phyloP scores from a whole-genome alignment of 306 rosid genomes.

The Lagenaria siceraria region DNA sequence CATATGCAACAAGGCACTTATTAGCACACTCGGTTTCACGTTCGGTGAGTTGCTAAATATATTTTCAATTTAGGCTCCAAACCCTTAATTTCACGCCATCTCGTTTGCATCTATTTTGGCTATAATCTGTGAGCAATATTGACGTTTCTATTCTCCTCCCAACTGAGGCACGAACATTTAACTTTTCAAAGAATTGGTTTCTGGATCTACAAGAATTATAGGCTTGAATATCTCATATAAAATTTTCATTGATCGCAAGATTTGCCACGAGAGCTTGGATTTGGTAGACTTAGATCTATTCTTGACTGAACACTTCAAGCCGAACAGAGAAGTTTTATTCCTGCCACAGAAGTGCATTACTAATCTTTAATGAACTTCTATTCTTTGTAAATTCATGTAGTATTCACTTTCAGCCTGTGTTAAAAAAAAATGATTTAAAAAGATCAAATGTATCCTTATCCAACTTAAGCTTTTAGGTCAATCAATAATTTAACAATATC shows the following conservation, averaged over 20 bases:
- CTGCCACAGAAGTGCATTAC: background rate
- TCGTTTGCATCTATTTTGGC: background rate
- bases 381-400: background rate
- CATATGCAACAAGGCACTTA: conserved; percentile 28
- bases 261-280: background rate
- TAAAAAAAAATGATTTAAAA: background rate
- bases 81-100: background rate
- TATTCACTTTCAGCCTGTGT: background rate
- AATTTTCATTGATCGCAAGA: background rate
- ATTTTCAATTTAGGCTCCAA: background rate
- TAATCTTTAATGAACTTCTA: background rate
- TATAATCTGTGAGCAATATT: background rate
- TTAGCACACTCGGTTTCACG: conserved; percentile 22
- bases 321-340: background rate
- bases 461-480: background rate
- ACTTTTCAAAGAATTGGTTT: conserved; percentile 1
- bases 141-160: background rate
- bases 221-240: background rate
- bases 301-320: background rate
- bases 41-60: conserved; percentile 23
- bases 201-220: background rate
- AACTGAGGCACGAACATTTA: background rate
- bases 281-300: background rate
- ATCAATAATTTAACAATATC: background rate
- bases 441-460: background rate